These are phyloP conservation scores for Trichoderma erinaceum DNA, from an alignment of 495 filamentous ascomycete species.

Conservation along the genomic window DNA sequence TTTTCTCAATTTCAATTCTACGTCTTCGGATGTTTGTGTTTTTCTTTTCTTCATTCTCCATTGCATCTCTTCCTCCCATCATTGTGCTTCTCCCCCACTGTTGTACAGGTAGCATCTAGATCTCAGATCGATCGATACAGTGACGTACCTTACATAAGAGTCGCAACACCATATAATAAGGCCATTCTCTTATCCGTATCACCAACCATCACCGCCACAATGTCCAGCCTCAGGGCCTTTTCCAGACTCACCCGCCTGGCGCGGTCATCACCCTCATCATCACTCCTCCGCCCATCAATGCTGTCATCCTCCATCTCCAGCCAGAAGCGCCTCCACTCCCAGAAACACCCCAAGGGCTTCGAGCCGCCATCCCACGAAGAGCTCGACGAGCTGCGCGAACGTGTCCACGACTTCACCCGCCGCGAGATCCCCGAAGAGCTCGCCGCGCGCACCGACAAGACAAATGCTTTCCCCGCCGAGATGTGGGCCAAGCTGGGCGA, in stretches of 20 bases:
- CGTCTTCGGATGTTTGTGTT: background rate
- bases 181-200: background rate
- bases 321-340: conserved; percentile 42
- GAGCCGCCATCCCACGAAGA: conserved; percentile 67
- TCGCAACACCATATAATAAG: background rate
- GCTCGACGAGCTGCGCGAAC: conserved; percentile 75
- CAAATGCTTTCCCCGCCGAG: conserved; percentile 79
- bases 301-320: conserved; percentile 19
- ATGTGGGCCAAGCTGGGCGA: conserved; percentile 95
- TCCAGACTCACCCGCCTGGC: conserved; percentile 29
- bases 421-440: conserved; percentile 79
- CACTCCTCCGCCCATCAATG: conserved; percentile 19
- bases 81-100: too few species aligned
- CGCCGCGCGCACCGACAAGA: conserved; percentile 71
- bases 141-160: background rate
- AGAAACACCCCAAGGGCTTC: conserved; percentile 85
- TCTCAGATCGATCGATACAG: background rate
- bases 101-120: background rate
- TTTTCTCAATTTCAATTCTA: background rate
- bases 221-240: conserved; percentile 28
- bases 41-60: conserved; percentile 3
- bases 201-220: conserved; percentile 14
- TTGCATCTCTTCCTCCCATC: conserved; percentile 4
- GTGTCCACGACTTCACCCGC: conserved; percentile 88
- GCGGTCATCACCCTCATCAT: conserved; percentile 14